Evolutionary conservation across 2,329 filamentous ascomycete genomes (phyloP).

Genomic region (Trichoderma polysporum): DNA sequence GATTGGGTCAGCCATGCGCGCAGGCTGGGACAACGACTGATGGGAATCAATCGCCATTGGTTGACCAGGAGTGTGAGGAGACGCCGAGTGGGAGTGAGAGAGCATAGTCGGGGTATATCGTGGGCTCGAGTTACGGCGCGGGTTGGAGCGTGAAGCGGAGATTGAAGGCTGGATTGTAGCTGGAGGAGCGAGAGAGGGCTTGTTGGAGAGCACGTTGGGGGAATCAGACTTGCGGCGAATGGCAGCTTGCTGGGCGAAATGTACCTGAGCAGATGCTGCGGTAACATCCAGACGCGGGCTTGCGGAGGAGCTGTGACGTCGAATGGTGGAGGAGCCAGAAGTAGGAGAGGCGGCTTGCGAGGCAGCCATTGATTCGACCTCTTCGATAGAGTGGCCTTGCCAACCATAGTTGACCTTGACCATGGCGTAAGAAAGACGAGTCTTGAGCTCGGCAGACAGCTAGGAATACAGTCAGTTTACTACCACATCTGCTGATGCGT

Average conservation of each 20-base stretch:
- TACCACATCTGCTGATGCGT: slow-evolving; percentile 20
- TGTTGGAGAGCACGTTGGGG: slow-evolving; percentile 37
- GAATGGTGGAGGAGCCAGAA: slow-evolving; percentile 56
- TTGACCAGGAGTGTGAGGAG: slow-evolving; percentile 45
- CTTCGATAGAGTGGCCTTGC: slow-evolving; percentile 74
- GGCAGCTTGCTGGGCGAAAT: slow-evolving; percentile 24
- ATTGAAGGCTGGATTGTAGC: slow-evolving; percentile 54
- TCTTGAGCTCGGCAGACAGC: slow-evolving; percentile 76
- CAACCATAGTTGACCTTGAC: slow-evolving; percentile 89
- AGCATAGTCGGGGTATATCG: slow-evolving; percentile 51
- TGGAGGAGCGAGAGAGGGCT: slow-evolving; percentile 50
- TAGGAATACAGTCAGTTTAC: slow-evolving; percentile 35
- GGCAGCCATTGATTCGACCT: slow-evolving; percentile 72
- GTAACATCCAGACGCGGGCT: slow-evolving; percentile 49
- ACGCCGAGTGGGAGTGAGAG: slow-evolving; percentile 49
- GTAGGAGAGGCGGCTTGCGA: slow-evolving; percentile 66
- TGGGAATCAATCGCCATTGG: slow-evolving; percentile 32
- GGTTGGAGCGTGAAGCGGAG: slow-evolving; percentile 38
- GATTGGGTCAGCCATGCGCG: slow-evolving; percentile 48
- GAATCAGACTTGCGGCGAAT: slow-evolving; percentile 36
- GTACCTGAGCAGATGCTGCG: slow-evolving; percentile 36
- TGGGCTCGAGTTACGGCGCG: slow-evolving; percentile 52
- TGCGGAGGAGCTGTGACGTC: slow-evolving; percentile 51
- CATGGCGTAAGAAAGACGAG: slow-evolving; percentile 88
- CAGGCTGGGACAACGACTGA: slow-evolving; percentile 34